Conservation (phyloP, 257 asterid genomes). For the Parsonsia alboflavescens region DNA sequence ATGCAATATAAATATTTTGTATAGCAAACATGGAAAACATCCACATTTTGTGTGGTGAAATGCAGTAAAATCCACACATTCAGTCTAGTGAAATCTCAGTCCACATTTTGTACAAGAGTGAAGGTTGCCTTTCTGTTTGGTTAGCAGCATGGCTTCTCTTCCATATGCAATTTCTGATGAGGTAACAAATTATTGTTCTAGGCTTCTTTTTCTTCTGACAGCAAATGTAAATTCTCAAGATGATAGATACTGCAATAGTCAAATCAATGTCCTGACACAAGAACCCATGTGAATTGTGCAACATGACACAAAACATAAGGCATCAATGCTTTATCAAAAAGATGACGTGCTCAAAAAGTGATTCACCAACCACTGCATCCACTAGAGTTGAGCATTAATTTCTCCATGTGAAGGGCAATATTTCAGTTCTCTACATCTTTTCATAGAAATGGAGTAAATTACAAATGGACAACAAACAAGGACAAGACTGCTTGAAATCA, state of each 20-base stretch:
- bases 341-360: no score
- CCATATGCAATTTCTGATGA: no score
- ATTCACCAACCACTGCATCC: background rate
- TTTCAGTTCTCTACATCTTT: background rate
- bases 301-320: background rate
- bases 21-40: conserved; percentile 3
- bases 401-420: background rate
- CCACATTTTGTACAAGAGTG: conserved; percentile 4
- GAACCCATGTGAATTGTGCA: background rate
- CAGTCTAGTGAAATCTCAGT: background rate
- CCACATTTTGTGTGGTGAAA: background rate
- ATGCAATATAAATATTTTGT: background rate
- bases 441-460: background rate
- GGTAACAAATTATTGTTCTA: no score
- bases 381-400: background rate
- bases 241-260: background rate
- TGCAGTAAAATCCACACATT: background rate
- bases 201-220: background rate
- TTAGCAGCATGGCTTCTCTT: background rate
- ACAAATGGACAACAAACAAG: background rate
- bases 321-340: background rate
- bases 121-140: background rate
- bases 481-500: background rate
- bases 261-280: background rate
- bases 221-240: background rate